Evolutionary conservation across 75 land plant genomes (phyloP), one percentile per base, ranked within the genome.

Genomic region (Ceratopteris richardii): DNA sequence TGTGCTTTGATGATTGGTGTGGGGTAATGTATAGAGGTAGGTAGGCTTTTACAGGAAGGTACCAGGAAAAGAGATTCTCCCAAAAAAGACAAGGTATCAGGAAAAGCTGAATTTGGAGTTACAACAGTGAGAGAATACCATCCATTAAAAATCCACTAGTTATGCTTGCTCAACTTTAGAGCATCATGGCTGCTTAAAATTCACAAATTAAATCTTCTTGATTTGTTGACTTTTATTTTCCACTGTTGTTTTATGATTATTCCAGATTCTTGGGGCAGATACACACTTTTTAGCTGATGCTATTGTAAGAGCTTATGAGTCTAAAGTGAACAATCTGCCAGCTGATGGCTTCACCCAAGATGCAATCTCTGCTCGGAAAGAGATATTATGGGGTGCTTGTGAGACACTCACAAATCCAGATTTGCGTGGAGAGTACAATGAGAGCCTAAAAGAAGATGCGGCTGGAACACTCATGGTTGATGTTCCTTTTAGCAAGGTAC

Each of bases 401-500:
- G 90, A 88, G 31, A 80, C 87, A 20, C 72, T 92, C 24, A 77
- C 74, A 0, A 60, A 85, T 64, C 71, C 82, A 58, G 51, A 56
- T 0, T 61, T 80, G 0, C 64, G 90, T 22, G 68, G 69, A 40
- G 90, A 88, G 44, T 92, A 92, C 68, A 76, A 84, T 56, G 71
- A 69, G 33, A 82, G 84, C 6, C 86, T 92, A 18, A 37, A 62
- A 1, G 90, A 92, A 13, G 90, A 82, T 25, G 80, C 67, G 23
- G 72, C 65, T 25, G 78, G 66, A 21, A 85, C 95, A 11, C 33
- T 85, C 33, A 53, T 72, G 67, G 68, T 79, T 21, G 78, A 92
- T 20, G 90, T 88, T 23, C 86, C 95, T 0, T 88, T 80, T 77
- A 85, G 88, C 54, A 92, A 88, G 84, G 97, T 87, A 57, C 37